Conservation (phyloP, 345 rosid species). For the Syzygium jambos region DNA sequence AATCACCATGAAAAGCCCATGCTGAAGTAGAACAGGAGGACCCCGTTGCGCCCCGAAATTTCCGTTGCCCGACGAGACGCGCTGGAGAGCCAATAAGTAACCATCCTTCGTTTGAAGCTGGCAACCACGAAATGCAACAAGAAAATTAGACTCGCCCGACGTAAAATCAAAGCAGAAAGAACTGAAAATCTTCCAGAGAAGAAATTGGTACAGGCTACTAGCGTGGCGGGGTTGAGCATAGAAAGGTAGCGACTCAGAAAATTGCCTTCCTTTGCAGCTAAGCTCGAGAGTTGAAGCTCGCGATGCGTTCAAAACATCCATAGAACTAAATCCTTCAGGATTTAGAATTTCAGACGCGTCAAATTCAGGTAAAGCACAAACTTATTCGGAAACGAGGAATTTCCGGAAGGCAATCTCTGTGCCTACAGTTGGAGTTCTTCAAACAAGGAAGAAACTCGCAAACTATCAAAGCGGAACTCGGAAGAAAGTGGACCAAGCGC, state of each 20-base stretch:
- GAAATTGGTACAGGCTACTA: background rate
- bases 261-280: background rate
- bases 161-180: background rate
- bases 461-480: background rate
- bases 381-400: background rate
- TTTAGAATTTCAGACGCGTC: background rate
- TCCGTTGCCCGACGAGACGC: constrained; percentile 42
- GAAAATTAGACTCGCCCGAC: background rate
- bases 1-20: constrained; percentile 87
- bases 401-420: background rate
- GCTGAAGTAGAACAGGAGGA: constrained; percentile 81
- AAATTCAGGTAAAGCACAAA: background rate
- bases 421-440: background rate
- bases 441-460: background rate
- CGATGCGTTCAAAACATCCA: background rate
- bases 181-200: background rate
- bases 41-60: constrained; percentile 15
- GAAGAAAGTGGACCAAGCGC: background rate
- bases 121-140: background rate
- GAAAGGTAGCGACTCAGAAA: background rate
- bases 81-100: constrained; percentile 66
- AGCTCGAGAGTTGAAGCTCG: background rate
- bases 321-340: background rate
- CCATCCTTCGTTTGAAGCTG: constrained; percentile 85
- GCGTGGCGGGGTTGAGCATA: background rate